Percentiles rank a stretch among this genome's conserved stretches.
Conservation (phyloP, 441 rosid genomes). For the Syzygium malaccense region DNA sequence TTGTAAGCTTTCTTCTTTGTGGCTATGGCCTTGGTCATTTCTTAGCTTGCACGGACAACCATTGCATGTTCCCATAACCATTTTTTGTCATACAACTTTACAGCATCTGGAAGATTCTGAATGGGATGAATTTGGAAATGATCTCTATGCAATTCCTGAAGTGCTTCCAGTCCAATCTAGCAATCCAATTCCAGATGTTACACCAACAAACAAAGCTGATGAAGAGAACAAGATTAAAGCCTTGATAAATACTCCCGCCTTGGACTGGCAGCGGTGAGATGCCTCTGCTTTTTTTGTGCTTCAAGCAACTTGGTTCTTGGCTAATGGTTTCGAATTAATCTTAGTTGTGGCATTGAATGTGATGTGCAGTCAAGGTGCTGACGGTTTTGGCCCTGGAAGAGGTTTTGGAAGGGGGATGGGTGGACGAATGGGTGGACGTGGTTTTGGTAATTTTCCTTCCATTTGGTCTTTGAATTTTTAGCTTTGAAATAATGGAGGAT, state of each 20-base stretch:
- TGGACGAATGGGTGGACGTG: conserved; percentile 94
- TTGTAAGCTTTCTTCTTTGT: conserved; percentile 21
- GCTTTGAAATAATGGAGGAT: not conserved
- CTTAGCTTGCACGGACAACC: not conserved
- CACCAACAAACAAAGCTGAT: conserved; percentile 70
- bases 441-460: conserved; percentile 69
- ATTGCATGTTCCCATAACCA: not conserved
- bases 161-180: conserved; percentile 41
- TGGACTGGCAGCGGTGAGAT: conserved; percentile 97
- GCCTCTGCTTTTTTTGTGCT: not conserved
- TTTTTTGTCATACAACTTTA: conserved; percentile 4
- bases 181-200: conserved; percentile 41
- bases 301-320: not conserved
- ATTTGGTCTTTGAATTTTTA: not conserved
- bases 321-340: not conserved
- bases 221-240: conserved; percentile 96
- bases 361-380: conserved; percentile 68
- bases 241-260: conserved; percentile 86
- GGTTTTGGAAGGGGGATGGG: conserved; percentile 92
- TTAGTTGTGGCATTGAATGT: not conserved
- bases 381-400: conserved; percentile 80
- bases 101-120: conserved; percentile 71
- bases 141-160: conserved; percentile 87
- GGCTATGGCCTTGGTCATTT: not conserved
- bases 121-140: conserved; percentile 97